phyloP scores from a whole-genome alignment of 2,329 filamentous ascomycete genomes.

The Tolypocladium cylindrosporum region DNA sequence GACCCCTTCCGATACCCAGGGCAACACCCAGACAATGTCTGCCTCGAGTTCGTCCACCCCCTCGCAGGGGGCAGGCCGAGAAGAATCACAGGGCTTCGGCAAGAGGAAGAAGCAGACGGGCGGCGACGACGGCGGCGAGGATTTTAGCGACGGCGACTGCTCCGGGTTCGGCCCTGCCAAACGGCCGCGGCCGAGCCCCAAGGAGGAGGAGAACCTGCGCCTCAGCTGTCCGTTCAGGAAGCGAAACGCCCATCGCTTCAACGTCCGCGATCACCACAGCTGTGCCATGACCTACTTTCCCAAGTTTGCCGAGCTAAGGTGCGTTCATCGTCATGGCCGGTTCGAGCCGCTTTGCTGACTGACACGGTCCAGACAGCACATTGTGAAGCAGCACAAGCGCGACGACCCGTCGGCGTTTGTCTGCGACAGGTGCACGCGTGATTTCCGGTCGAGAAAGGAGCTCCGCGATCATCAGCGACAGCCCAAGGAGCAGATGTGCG shows the following conservation, averaged over 20 bases:
- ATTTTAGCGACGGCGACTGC: slow-evolving; percentile 23
- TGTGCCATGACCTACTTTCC: slow-evolving; percentile 33
- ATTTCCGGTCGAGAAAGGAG: slow-evolving; percentile 26
- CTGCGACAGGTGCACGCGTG: slow-evolving; percentile 29
- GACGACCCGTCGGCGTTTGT: slow-evolving; percentile 29
- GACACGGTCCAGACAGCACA: slow-evolving; percentile 23
- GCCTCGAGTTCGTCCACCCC: slow-evolving; percentile 20
- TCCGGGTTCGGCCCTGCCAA: slow-evolving; percentile 18
- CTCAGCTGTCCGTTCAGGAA: slow-evolving; percentile 34
- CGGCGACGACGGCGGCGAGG: slow-evolving; percentile 22
- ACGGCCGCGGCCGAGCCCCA: slow-evolving; percentile 18
- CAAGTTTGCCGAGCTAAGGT: slow-evolving; percentile 31
- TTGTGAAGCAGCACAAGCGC: slow-evolving; percentile 32
- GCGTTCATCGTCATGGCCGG: not conserved
- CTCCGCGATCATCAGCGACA: slow-evolving; percentile 28
- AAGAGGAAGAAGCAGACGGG: slow-evolving; percentile 25
- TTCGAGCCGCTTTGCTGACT: slow-evolving; percentile 1
- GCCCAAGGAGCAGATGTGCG: slow-evolving; percentile 30
- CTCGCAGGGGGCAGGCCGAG: slow-evolving; percentile 13
- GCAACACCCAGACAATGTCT: slow-evolving; percentile 18
- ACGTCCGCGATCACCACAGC: slow-evolving; percentile 32
- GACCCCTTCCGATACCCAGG: slow-evolving; percentile 15
- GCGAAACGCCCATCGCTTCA: slow-evolving; percentile 33
- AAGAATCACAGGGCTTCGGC: slow-evolving; percentile 12
- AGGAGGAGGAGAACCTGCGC: slow-evolving; percentile 27